A percentile compares a stretch with the other conserved stretches of the same genome.
Conservation (phyloP, 208 protist genomes). For the Porcisia deanei region DNA sequence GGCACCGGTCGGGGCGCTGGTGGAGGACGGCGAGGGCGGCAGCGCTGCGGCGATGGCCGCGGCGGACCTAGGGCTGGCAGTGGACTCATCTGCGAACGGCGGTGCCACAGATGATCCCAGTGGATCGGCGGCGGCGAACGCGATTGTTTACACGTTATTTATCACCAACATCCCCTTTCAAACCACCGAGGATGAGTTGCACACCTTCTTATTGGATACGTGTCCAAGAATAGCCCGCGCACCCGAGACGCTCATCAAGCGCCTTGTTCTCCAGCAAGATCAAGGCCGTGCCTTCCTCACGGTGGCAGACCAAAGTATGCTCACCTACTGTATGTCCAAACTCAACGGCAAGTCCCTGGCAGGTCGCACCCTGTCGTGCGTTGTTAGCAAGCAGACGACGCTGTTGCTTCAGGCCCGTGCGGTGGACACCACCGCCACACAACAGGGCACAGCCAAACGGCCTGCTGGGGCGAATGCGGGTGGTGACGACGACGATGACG, state of each 20-base stretch:
- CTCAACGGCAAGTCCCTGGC: conserved; percentile 63
- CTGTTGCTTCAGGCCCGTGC: conserved; percentile 32
- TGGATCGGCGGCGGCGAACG: conserved; percentile 5
- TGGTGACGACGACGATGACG: conserved; percentile 19
- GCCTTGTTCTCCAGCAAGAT: conserved; percentile 82
- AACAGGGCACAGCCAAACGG: neutral
- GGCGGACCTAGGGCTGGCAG: conserved; percentile 21
- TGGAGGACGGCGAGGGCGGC: conserved; percentile 44
- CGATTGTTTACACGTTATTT: conserved; percentile 73
- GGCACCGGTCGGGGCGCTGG: conserved; percentile 92
- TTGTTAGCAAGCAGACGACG: conserved; percentile 68
- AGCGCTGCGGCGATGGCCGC: neutral
- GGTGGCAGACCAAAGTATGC: conserved; percentile 47
- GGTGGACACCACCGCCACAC: neutral
- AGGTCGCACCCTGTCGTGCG: conserved; percentile 67
- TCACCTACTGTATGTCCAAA: conserved; percentile 60
- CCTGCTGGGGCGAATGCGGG: too few relatives aligned
- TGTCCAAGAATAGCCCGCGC: conserved; percentile 94
- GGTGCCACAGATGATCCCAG: conserved; percentile 1
- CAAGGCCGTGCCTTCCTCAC: conserved; percentile 97
- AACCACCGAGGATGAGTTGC: conserved; percentile 75
- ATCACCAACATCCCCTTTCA: conserved; percentile 88
- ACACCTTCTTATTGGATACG: conserved; percentile 66
- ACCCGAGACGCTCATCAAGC: conserved; percentile 89
- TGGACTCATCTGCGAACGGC: neutral